These are phyloP conservation scores for Prasinococcaceae sp. DNA, from an alignment of 139 green algal species.

Conservation along the genomic window DNA sequence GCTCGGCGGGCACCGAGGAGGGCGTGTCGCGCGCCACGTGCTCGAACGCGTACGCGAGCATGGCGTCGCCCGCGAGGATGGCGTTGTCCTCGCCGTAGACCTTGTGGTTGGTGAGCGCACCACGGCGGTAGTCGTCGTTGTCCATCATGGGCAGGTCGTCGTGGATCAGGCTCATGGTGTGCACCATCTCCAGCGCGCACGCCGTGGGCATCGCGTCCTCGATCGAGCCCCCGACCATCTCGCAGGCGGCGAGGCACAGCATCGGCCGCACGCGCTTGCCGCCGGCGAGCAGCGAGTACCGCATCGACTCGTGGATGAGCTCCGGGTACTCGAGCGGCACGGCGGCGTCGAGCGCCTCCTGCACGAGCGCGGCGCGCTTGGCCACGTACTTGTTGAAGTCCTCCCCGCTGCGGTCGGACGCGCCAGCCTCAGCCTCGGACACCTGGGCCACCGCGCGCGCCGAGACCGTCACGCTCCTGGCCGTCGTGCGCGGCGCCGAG, in stretches of 20 bases:
- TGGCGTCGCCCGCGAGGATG: slow-evolving; percentile 89
- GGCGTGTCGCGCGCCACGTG: slow-evolving; percentile 79
- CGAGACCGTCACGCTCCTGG: too few species aligned
- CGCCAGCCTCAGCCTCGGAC: too few species aligned
- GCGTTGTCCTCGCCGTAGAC: slow-evolving; percentile 93
- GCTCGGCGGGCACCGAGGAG: slow-evolving; percentile 52
- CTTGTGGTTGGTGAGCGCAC: slow-evolving; percentile 89
- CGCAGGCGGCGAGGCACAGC: slow-evolving; percentile 85
- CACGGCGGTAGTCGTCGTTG: slow-evolving; percentile 94
- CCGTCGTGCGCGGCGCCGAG: too few species aligned
- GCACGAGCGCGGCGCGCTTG: slow-evolving; percentile 17
- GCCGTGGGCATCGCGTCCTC: slow-evolving; percentile 73
- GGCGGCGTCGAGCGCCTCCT: slow-evolving; percentile 45
- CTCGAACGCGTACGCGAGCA: slow-evolving; percentile 90
- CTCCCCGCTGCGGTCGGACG: too few species aligned
- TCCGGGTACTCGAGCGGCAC: slow-evolving; percentile 78
- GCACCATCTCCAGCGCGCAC: slow-evolving; percentile 95
- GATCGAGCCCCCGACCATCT: slow-evolving; percentile 73
- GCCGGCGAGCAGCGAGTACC: slow-evolving; percentile 82
- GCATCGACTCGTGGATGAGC: slow-evolving; percentile 79
- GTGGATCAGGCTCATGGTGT: slow-evolving; percentile 95
- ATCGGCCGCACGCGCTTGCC: slow-evolving; percentile 90
- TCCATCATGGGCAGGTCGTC: slow-evolving; percentile 96
- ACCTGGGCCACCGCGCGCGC: too few species aligned
- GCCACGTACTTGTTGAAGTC: slow-evolving; percentile 26